These are phyloP conservation scores for Xylariaceae sp. DNA, from an alignment of 2,329 filamentous ascomycete species.

Conservation along the genomic window DNA sequence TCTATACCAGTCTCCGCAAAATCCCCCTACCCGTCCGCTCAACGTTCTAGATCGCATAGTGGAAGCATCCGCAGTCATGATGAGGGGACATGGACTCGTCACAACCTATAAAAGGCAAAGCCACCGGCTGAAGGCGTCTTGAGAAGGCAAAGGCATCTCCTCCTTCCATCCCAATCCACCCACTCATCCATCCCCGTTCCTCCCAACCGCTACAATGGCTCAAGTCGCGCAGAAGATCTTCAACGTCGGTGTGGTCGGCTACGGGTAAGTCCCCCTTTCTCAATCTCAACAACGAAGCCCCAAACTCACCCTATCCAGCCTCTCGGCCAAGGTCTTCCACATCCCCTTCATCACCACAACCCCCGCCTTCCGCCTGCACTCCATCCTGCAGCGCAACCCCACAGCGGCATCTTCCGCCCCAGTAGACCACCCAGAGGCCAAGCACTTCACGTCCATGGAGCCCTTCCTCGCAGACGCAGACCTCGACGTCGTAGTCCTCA, in stretches of 20 bases:
- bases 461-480: slow-evolving; percentile 59
- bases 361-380: slow-evolving; percentile 61
- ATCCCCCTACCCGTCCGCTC: not conserved
- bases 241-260: slow-evolving; percentile 49
- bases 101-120: not conserved
- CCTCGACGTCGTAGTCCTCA: slow-evolving; percentile 65
- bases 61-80: not conserved
- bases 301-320: slow-evolving; percentile 32
- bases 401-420: slow-evolving; percentile 60
- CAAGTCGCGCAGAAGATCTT: slow-evolving; percentile 33
- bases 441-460: slow-evolving; percentile 58
- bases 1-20: not conserved
- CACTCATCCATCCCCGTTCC: not conserved
- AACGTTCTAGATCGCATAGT: not conserved
- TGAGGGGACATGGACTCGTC: not conserved
- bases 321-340: slow-evolving; percentile 74
- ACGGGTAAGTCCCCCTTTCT: slow-evolving; percentile 37
- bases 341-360: slow-evolving; percentile 69
- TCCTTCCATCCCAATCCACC: not conserved
- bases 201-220: slow-evolving; percentile 1
- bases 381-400: slow-evolving; percentile 70
- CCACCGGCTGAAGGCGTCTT: not conserved
- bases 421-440: slow-evolving; percentile 59
- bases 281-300: not conserved
- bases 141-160: not conserved